Percentiles rank a stretch among this genome's conserved stretches.
These are phyloP conservation scores for Ophiostoma fasciatum DNA, from an alignment of 2,329 filamentous ascomycete species.

Conservation along the genomic window DNA sequence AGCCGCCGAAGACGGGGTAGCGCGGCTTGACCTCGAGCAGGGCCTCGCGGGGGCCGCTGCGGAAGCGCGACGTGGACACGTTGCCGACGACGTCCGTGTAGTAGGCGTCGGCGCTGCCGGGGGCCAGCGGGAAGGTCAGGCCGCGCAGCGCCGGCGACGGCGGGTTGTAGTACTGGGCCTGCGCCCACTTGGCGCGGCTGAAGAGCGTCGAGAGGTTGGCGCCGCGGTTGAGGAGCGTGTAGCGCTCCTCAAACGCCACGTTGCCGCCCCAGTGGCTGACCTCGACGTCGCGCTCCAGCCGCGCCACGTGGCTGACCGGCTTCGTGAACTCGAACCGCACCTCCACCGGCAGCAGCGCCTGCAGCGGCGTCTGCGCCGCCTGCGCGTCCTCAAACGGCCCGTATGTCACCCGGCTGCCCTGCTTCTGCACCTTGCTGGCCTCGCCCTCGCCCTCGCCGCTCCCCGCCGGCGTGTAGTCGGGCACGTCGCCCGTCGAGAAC, in stretches of 20 bases:
- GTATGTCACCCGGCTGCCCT: constrained; percentile 77
- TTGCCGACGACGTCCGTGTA: constrained; percentile 96
- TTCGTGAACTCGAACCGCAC: constrained; percentile 94
- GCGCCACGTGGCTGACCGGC: constrained; percentile 64
- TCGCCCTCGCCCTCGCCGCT: constrained; percentile 36
- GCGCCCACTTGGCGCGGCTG: constrained; percentile 62
- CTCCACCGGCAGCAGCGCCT: constrained; percentile 53
- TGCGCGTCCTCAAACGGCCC: constrained; percentile 67
- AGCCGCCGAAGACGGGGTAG: constrained; percentile 92
- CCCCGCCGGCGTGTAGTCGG: constrained; percentile 69
- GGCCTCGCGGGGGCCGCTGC: constrained; percentile 62
- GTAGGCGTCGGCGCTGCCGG: constrained; percentile 76
- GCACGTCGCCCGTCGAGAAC: constrained; percentile 60
- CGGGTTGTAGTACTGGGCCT: constrained; percentile 61
- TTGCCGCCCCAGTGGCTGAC: constrained; percentile 98
- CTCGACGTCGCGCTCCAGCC: constrained; percentile 81
- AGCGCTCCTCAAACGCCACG: constrained; percentile 85
- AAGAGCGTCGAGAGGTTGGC: constrained; percentile 63
- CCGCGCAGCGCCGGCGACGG: constrained; percentile 65
- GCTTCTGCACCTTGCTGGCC: constrained; percentile 54
- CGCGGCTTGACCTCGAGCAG: constrained; percentile 80
- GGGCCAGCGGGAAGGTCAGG: constrained; percentile 62
- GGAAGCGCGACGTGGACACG: constrained; percentile 84
- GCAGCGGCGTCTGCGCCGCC: constrained; percentile 60
- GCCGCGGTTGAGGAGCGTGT: constrained; percentile 74